Evolutionary conservation across 495 filamentous ascomycete species (phyloP), one percentile per base, ranked within the genome.

Genomic region (Xylaria longipes): DNA sequence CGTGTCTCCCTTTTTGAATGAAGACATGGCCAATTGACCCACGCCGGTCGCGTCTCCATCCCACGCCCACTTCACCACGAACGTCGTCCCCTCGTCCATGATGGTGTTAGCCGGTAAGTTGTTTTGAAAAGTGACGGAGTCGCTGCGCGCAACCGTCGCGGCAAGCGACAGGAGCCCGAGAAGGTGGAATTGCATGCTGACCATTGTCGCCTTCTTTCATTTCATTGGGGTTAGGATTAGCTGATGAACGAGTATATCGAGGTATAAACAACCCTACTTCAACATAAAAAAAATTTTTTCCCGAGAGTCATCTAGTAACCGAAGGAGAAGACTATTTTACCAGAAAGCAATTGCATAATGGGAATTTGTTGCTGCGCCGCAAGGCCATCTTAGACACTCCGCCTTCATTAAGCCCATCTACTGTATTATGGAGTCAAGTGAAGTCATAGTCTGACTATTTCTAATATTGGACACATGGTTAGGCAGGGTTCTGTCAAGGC

Each of bases 71-170:
- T 27, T 66, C 3, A 66, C 17, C n/a, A 33, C 27, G 64, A 37
- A 66, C 17, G 64, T 66, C 1, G 64, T 66, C 8, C 64, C 64
- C 27, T 66, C 64, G 7, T 66, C 64, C 46, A 66, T 33, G 45
- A 66, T 54, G 29, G 27, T 50, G 33, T 39, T 20, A 7, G 17
- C 22, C 17, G 46, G 45, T 22, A 66, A 37, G 27, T 22, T 33
- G 9, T 66, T 39, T 1, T 20, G n/a, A 1, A 64, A 11, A 14
- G 2, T 17, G 25, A 64, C 37, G 1, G n/a, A 20, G 15, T 14
- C 9, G 25, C 61, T 31, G 8, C 5, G 61, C 25, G 61, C 61
- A 4, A 45, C 5, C 15, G 12, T 8, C 15, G 33, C 39, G 39
- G 20, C n/a, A 12, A 64, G 22, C 37, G 39, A 22, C 5, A 64